A percentile compares a stretch with the other conserved stretches of the same genome.
Evolutionary conservation across 208 protist species (phyloP).

Genomic region (Trypanosoma platydactyli): DNA sequence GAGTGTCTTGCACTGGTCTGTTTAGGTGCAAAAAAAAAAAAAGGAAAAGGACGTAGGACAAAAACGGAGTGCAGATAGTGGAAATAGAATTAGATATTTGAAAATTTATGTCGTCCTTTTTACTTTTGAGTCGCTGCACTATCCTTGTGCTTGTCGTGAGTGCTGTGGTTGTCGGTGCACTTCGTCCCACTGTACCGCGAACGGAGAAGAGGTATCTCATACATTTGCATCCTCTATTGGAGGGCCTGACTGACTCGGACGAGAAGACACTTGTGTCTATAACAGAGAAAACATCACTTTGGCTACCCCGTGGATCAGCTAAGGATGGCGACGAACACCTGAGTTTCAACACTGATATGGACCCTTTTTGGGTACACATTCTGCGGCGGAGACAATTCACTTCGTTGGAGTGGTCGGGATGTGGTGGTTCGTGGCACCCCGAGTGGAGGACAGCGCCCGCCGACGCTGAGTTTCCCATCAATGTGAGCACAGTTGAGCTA

Average conservation of each 20-base stretch:
- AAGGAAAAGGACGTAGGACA: neutral
- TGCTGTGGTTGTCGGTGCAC: neutral
- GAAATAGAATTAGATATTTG: neutral
- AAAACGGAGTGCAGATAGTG: neutral
- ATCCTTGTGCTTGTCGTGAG: neutral
- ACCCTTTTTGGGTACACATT: conserved; percentile 75
- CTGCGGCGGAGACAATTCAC: conserved; percentile 54
- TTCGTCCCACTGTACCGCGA: conserved; percentile 19
- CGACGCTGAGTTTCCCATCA: conserved; percentile 18
- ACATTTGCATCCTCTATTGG: conserved; percentile 49
- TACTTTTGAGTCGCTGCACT: neutral
- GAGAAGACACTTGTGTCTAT: conserved; percentile 56
- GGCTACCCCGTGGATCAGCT: conserved; percentile 23
- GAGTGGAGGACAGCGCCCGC: conserved; percentile 44
- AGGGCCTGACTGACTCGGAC: conserved; percentile 37
- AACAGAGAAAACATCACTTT: conserved; percentile 35
- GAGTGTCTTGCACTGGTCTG: conserved; percentile 9
- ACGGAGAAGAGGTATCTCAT: conserved; percentile 44
- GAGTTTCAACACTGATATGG: conserved; percentile 68
- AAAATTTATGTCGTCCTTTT: conserved; percentile 5
- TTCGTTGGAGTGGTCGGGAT: conserved; percentile 72
- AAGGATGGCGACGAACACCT: conserved; percentile 35
- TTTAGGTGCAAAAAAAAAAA: neutral
- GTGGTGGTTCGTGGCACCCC: conserved; percentile 70
- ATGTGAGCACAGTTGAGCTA: conserved; percentile 15